A percentile compares a stretch with the other conserved stretches of the same genome.
These are phyloP conservation scores for Fremontodendron californicum DNA, from an alignment of 345 rosid genomes.

Conservation along the genomic window DNA sequence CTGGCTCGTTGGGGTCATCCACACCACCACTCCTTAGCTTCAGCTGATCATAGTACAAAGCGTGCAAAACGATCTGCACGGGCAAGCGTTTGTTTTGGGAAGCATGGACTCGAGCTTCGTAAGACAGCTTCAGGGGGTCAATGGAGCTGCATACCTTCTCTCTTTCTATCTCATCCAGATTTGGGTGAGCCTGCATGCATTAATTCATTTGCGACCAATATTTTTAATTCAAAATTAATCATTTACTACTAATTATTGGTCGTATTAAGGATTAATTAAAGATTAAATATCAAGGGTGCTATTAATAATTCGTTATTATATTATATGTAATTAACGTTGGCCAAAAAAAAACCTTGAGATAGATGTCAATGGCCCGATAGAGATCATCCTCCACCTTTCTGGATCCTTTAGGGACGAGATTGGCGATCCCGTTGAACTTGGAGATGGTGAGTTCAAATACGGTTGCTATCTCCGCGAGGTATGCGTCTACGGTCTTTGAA, in stretches of 20 bases:
- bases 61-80: slow-evolving; percentile 76
- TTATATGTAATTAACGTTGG: too few relatives aligned
- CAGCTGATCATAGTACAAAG: slow-evolving; percentile 84
- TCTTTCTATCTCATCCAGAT: slow-evolving; percentile 83
- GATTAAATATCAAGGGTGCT: too few relatives aligned
- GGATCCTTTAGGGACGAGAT: slow-evolving; percentile 63
- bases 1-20: slow-evolving; percentile 29
- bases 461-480: slow-evolving; percentile 72
- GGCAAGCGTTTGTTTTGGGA: slow-evolving; percentile 94
- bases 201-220: neutral
- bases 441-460: slow-evolving; percentile 58
- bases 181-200: slow-evolving; percentile 56
- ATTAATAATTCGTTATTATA: too few relatives aligned
- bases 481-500: slow-evolving; percentile 65
- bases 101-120: slow-evolving; percentile 94
- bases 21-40: slow-evolving; percentile 66
- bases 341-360: slow-evolving; percentile 59
- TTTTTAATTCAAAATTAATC: too few relatives aligned
- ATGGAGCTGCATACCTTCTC: slow-evolving; percentile 87
- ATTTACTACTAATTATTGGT: too few relatives aligned
- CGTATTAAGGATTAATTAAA: too few relatives aligned
- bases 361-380: slow-evolving; percentile 83
- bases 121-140: slow-evolving; percentile 81
- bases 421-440: slow-evolving; percentile 81
- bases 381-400: slow-evolving; percentile 81